Base-by-base conservation (phyloP, 306 rosid species). In the Quercus gilva region DNA sequence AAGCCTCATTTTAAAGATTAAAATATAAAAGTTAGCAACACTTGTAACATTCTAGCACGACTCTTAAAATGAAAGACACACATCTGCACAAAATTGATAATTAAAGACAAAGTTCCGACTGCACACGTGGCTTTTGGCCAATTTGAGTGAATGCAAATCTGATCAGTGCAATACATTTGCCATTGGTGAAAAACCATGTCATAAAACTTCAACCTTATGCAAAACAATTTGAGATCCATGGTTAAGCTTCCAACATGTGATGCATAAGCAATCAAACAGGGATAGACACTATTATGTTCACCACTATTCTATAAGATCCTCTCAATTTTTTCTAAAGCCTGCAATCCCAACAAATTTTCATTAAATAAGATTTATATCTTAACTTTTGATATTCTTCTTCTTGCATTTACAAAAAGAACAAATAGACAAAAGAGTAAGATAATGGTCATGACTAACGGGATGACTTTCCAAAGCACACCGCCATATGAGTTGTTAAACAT, bases 311-410 rank as follows among this genome's bases (percentile, higher is more conserved):
- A 74, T 60, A 8, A 71, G 73, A 57, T 79, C 81, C 55, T 37
- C 55, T 26, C 73, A 49, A 74, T 29, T 41, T 10, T 59, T 77
- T 77, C 35, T 74, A 25, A 72, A 74, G 29, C 55, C 67, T 70
- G 77, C 10, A 77, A 29, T 67, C 70, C 79, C 71, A 55, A 45
- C 75, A 75, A 49, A 15, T 55, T 18, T 52, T 41, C 55, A 73
- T 60, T 76, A 63, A 55, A 77, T 59, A 31, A 63, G 64, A 65
- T 75, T 87, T 78, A 92, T 74, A 87, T 76, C 82, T 94, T 94
- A 84, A 90, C 77, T 86, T 94, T 94, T 19, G 28, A 89, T 69
- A 84, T 84, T 89, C 92, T 92, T 88, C 96, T 89, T 82, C 89
- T 90, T 28, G 83, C 85, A 85, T 88, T 88, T 71, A 86, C 91